Conservation (phyloP, 768 basidiomycete species). For the Artomyces pyxidatus region DNA sequence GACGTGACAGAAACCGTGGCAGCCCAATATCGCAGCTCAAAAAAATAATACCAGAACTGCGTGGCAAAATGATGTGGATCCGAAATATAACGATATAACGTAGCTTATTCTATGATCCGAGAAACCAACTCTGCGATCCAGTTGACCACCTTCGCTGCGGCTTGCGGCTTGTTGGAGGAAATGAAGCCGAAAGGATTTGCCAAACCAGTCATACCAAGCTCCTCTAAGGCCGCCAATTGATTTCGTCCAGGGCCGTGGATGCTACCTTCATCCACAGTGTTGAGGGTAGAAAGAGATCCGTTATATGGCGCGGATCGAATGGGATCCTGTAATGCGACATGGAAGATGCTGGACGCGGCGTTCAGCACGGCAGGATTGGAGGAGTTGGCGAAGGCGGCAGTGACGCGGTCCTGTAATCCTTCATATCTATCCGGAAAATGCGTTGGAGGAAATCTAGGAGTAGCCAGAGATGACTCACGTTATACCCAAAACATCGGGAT, state of each 20-base stretch:
- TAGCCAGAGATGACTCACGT: constrained; percentile 43
- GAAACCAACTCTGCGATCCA: constrained; percentile 64
- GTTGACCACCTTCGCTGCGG: constrained; percentile 55
- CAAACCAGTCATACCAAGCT: constrained; percentile 66
- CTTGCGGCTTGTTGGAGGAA: constrained; percentile 28
- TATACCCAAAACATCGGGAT: constrained; percentile 66
- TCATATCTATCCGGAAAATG: constrained; percentile 48
- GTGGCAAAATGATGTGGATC: constrained; percentile 3
- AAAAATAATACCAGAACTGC: not conserved
- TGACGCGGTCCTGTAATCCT: constrained; percentile 64
- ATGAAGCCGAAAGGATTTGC: constrained; percentile 69
- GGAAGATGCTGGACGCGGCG: constrained; percentile 69
- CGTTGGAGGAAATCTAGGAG: constrained; percentile 9
- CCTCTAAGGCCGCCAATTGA: constrained; percentile 57
- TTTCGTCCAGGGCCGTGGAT: constrained; percentile 39
- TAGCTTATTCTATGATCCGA: constrained; percentile 39
- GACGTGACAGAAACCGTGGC: too few relatives aligned
- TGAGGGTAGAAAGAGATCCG: constrained; percentile 58
- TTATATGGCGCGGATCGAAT: constrained; percentile 32
- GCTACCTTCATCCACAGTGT: constrained; percentile 47
- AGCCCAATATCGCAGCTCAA: too few relatives aligned
- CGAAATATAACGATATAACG: constrained; percentile 8
- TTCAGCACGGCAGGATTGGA: constrained; percentile 65
- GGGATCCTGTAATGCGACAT: constrained; percentile 53
- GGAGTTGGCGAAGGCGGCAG: constrained; percentile 61